Conservation (phyloP, 2,329 filamentous ascomycete genomes). For the Alternaria infectoria region DNA sequence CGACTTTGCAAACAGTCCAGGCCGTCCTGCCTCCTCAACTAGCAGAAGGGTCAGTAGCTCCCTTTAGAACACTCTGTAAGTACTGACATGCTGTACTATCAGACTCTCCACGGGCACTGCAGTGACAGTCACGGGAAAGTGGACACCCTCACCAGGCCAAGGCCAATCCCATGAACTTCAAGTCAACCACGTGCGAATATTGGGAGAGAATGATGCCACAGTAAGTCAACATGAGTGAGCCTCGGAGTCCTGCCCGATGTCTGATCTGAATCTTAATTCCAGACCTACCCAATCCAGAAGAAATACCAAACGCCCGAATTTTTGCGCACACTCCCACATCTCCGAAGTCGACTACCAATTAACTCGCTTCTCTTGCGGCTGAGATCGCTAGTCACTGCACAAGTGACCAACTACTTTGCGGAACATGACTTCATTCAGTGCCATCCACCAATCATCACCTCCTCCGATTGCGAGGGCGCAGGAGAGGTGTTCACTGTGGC, state of each 20-base stretch:
- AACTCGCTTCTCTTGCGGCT: conserved; percentile 82
- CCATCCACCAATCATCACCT: conserved; percentile 93
- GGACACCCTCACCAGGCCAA: conserved; percentile 72
- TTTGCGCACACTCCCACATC: conserved; percentile 84
- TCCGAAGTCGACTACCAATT: conserved; percentile 80
- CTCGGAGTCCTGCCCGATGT: conserved; percentile 3
- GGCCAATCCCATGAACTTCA: conserved; percentile 82
- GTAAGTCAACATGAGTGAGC: conserved; percentile 59
- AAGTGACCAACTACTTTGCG: conserved; percentile 77
- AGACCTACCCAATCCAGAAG: conserved; percentile 94
- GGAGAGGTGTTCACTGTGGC: conserved; percentile 86
- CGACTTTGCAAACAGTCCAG: conserved; percentile 78
- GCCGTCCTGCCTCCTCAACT: conserved; percentile 76
- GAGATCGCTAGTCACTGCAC: conserved; percentile 78
- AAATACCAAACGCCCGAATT: conserved; percentile 93
- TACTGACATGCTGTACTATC: conserved; percentile 24
- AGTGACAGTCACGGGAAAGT: conserved; percentile 77
- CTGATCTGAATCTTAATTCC: conserved; percentile 24
- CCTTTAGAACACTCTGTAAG: neutral
- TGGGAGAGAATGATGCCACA: conserved; percentile 80
- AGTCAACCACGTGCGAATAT: conserved; percentile 69
- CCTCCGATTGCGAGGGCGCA: conserved; percentile 95
- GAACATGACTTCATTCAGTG: conserved; percentile 76
- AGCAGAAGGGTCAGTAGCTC: conserved; percentile 69
- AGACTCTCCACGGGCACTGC: conserved; percentile 84